Percentiles rank a stretch among this genome's conserved stretches.
phyloP scores from a whole-genome alignment of 176 grass and related monocot species.

The Calamus simplicifolius region DNA sequence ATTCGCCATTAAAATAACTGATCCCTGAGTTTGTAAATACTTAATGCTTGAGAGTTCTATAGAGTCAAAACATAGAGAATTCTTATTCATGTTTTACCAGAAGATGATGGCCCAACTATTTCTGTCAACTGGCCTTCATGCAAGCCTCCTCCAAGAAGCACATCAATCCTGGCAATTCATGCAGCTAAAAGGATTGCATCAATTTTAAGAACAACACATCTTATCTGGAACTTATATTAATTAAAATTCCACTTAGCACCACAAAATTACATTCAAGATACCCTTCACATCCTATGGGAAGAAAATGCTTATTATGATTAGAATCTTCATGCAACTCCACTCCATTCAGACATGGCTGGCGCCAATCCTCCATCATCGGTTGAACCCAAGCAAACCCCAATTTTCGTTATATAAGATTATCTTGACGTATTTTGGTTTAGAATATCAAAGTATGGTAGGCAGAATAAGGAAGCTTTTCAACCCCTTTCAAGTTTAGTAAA shows the following conservation, averaged over 20 bases:
- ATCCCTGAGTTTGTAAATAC: too few species aligned
- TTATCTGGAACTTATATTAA: too few species aligned
- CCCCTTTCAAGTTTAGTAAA: too few species aligned
- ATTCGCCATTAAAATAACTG: too few species aligned
- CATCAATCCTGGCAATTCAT: constrained; percentile 48
- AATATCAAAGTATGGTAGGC: too few species aligned
- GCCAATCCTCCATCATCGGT: background rate
- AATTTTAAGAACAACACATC: background rate
- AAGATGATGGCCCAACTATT: constrained; percentile 70
- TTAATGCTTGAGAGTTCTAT: too few species aligned
- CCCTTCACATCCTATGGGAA: constrained; percentile 35
- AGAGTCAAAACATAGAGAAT: background rate
- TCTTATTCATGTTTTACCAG: constrained; percentile 76
- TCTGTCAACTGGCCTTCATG: constrained; percentile 62
- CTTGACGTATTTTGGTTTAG: too few species aligned
- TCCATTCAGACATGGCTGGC: constrained; percentile 23
- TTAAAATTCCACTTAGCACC: background rate
- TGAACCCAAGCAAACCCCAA: background rate
- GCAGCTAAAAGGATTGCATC: background rate
- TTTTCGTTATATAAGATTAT: background rate
- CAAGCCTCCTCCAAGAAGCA: constrained; percentile 75
- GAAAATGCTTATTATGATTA: constrained; percentile 27
- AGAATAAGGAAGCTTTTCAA: too few species aligned
- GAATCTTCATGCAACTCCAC: constrained; percentile 28
- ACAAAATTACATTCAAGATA: constrained; percentile 26